Percentiles rank a stretch among this genome's conserved stretches.
Evolutionary conservation across 257 asterid genomes (phyloP).

Genomic region (Hygrophila difformis): DNA sequence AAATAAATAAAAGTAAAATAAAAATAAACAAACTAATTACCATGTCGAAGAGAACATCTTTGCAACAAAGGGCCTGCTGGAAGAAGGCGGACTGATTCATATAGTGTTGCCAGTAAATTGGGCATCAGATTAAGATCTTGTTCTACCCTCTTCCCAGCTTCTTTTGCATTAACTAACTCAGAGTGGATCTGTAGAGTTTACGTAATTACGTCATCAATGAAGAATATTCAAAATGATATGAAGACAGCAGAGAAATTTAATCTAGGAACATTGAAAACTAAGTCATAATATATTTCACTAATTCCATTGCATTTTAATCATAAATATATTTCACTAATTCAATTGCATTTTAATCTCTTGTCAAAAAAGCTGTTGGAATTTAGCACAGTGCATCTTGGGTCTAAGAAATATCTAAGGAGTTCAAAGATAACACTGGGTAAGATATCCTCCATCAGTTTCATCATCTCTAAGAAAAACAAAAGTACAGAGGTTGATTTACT

Average conservation of each 20-base stretch:
- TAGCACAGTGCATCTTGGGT: background rate
- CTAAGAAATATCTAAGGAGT: background rate
- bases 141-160: slow-evolving; percentile 11
- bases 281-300: slow-evolving; percentile 2
- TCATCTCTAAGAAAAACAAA: background rate
- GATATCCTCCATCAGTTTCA: background rate
- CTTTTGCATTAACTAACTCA: slow-evolving; percentile 23
- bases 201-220: slow-evolving; percentile 11
- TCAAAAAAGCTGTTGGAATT: background rate
- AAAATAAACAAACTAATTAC: slow-evolving; percentile 12
- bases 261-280: background rate
- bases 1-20: slow-evolving; percentile 3
- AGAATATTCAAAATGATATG: slow-evolving; percentile 6
- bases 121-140: slow-evolving; percentile 21
- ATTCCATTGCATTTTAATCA: background rate
- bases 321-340: background rate
- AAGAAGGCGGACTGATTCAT: slow-evolving; percentile 37
- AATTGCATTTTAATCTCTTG: background rate
- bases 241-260: background rate
- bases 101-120: slow-evolving; percentile 32
- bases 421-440: slow-evolving; percentile 2
- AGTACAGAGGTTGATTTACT: background rate
- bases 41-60: slow-evolving; percentile 34
- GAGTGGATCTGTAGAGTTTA: slow-evolving; percentile 27
- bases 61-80: slow-evolving; percentile 37